Evolutionary conservation across 345 rosid genomes (phyloP), one percentile per base, ranked within the genome.

Genomic region (Eutrema yunnanense): DNA sequence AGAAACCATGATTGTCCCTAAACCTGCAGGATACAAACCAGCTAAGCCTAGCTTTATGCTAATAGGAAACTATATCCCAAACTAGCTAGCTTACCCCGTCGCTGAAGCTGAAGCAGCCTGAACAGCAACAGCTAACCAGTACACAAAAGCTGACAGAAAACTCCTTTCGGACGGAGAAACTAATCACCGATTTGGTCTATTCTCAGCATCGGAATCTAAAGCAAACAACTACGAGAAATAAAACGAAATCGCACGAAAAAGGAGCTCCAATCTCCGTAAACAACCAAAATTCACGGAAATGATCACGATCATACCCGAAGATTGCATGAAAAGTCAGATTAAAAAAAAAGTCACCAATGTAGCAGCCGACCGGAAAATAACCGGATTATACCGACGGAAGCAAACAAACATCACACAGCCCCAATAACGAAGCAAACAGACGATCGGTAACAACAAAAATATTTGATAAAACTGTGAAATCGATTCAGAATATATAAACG

Each of bases 1-100:
- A 78, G 57, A 78, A 62, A 82, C 69, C 76, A 47, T 41, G 74
- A 27, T 26, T 57, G 75, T 59, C 81, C 46, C 71, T 79, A 81
- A 71, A 85, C 92, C 95, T 87, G 95, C 90, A 85, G 82, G 80
- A 79, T 64, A 67, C 74, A 83, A 78, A 83, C 65, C 73, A 72
- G 77, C 87, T 78, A 83, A 80, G 81, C 88, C 90, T 82, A 84
- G 67, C 26, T 49, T 58, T 77, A 62, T 78, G 81, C 81, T 84
- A 78, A 61, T 6, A 75, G 3, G 30, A 38, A 29, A 22, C 22
- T 22, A 22, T 22, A 22, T 22, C 53, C 71, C 59, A 63, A 48
- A 48, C 66, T 75, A 63, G 29, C 69, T 52, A 74, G 19, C 73
- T 73, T 44, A 54, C 60, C 71, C 65, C 14, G 59, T 14, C 58